A percentile compares a stretch with the other conserved stretches of the same genome.
Evolutionary conservation across 495 filamentous ascomycete genomes (phyloP).

Genomic region (Neurospora tetraspora): DNA sequence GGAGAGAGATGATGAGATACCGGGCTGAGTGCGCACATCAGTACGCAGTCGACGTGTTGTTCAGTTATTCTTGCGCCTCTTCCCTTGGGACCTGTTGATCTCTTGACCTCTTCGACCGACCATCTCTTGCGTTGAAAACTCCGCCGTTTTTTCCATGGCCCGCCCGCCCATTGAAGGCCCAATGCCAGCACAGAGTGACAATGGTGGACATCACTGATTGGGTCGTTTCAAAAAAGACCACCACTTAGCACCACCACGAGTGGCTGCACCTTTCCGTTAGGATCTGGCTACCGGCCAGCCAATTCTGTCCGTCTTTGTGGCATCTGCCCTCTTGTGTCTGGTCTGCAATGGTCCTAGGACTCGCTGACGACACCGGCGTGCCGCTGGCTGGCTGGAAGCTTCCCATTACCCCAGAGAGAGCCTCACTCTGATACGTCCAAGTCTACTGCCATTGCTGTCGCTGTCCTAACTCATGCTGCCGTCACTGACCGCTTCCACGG

Average conservation of each 20-base stretch:
- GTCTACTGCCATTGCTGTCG: neutral
- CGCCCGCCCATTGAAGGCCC: neutral
- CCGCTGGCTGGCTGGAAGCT: neutral
- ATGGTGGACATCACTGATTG: neutral
- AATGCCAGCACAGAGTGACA: neutral
- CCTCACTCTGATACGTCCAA: neutral
- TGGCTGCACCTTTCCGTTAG: neutral
- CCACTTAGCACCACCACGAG: neutral
- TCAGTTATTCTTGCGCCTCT: neutral
- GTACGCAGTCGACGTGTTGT: neutral
- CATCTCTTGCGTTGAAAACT: neutral
- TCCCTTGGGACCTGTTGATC: neutral
- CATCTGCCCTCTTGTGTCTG: neutral
- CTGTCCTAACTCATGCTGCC: neutral
- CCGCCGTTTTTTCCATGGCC: neutral
- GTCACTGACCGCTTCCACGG: neutral
- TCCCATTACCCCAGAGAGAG: neutral
- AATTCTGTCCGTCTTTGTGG: neutral
- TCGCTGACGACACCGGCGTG: neutral
- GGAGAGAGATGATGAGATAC: neutral
- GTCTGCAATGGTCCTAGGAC: neutral
- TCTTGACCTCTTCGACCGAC: neutral
- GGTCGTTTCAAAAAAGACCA: neutral
- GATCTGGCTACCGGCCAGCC: neutral
- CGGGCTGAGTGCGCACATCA: neutral